phyloP scores from a whole-genome alignment of 305 asterid species.

The Fraxinus floribunda region DNA sequence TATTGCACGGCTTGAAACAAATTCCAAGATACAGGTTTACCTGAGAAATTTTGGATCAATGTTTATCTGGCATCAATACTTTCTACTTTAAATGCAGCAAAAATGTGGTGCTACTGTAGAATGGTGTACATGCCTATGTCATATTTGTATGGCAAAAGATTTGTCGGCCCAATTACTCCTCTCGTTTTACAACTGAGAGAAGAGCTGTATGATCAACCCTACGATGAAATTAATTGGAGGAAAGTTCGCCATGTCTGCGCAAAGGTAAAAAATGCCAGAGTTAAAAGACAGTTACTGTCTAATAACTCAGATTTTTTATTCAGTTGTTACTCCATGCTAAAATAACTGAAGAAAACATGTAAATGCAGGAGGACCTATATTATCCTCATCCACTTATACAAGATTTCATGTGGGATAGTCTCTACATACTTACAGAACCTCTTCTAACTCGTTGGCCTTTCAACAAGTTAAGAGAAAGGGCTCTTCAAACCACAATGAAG shows the following conservation, averaged over 20 bases:
- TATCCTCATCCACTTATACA: constrained; percentile 86
- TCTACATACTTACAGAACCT: constrained; percentile 68
- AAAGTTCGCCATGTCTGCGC: constrained; percentile 72
- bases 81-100: constrained; percentile 46
- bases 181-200: constrained; percentile 62
- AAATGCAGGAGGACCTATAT: constrained; percentile 78
- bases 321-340: not conserved
- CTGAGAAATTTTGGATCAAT: not conserved
- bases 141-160: constrained; percentile 76
- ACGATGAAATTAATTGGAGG: constrained; percentile 64
- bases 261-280: constrained; percentile 43
- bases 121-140: constrained; percentile 97
- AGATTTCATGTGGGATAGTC: constrained; percentile 82
- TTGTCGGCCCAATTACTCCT: constrained; percentile 83
- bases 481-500: constrained; percentile 71
- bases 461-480: constrained; percentile 72
- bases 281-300: not conserved
- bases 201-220: constrained; percentile 66
- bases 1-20: not conserved
- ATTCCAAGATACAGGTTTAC: not conserved
- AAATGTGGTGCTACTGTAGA: constrained; percentile 88
- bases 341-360: not conserved
- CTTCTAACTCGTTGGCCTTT: constrained; percentile 81
- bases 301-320: not conserved
- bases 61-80: not conserved